Conservation (phyloP, 352 stramenopile species). For the Globisporangium irregulare region DNA sequence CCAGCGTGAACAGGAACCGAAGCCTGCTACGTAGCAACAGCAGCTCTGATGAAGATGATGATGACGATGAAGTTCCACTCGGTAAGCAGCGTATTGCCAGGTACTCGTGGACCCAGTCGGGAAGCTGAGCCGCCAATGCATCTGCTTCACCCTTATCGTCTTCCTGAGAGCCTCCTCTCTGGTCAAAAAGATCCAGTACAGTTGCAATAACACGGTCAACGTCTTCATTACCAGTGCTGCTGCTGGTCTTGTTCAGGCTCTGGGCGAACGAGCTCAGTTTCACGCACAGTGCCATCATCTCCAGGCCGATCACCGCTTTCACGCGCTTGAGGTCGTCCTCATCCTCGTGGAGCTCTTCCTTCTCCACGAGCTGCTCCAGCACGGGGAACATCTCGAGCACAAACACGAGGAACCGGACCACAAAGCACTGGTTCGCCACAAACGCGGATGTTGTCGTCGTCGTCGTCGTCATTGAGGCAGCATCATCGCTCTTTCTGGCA, state of each 20-base stretch:
- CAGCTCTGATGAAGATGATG: too few species aligned
- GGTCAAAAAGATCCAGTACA: constrained; percentile 19
- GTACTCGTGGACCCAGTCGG: constrained; percentile 55
- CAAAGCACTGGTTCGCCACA: constrained; percentile 35
- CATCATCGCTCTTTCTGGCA: neutral
- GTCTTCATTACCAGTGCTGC: neutral
- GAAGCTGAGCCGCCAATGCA: constrained; percentile 14
- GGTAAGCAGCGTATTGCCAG: constrained; percentile 43
- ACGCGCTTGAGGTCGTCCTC: constrained; percentile 52
- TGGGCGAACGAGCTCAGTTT: constrained; percentile 42
- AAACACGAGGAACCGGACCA: constrained; percentile 62
- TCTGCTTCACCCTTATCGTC: neutral
- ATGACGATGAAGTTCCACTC: neutral
- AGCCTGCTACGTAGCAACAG: constrained; percentile 19
- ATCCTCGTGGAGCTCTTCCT: constrained; percentile 69
- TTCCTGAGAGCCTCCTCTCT: neutral
- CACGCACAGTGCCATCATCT: constrained; percentile 51
- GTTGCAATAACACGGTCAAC: too few species aligned
- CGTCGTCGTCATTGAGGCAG: neutral
- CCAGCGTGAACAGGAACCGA: constrained; percentile 41
- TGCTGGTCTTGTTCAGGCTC: constrained; percentile 2
- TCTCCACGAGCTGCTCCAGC: constrained; percentile 48
- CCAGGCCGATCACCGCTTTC: constrained; percentile 43
- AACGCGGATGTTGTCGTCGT: constrained; percentile 20
- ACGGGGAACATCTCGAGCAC: constrained; percentile 53